Percentiles rank a stretch among this genome's conserved stretches.
phyloP scores from a whole-genome alignment of 1,139 yeast species.

The Debaryomycetaceae sp. region DNA sequence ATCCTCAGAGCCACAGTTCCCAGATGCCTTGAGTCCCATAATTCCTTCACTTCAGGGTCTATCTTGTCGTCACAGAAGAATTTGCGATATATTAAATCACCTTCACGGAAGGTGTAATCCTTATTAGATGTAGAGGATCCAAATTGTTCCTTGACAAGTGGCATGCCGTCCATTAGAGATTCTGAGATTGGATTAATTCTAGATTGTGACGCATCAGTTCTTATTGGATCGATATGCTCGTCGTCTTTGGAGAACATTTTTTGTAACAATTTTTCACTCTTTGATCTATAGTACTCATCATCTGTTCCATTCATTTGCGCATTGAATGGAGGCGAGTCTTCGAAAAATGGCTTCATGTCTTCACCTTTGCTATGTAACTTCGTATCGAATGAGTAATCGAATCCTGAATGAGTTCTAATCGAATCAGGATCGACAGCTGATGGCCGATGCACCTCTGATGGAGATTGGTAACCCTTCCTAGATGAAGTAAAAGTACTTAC shows the following conservation, averaged over 20 bases:
- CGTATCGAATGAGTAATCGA: neutral
- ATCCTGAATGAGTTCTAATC: neutral
- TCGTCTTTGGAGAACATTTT: neutral
- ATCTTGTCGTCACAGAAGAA: conserved; percentile 37
- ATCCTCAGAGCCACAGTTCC: conserved; percentile 3
- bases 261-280: conserved; percentile 10
- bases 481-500: conserved; percentile 24
- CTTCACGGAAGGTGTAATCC: conserved; percentile 50
- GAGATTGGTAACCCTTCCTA: conserved; percentile 8
- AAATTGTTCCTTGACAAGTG: neutral
- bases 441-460: neutral
- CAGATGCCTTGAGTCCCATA: conserved; percentile 46
- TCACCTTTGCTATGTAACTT: neutral
- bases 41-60: conserved; percentile 49
- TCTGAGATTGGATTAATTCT: neutral
- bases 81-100: conserved; percentile 42
- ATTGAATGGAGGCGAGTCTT: neutral
- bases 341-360: neutral
- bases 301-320: conserved; percentile 4
- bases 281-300: conserved; percentile 13
- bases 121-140: conserved; percentile 9
- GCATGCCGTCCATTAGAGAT: neutral
- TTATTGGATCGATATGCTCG: neutral
- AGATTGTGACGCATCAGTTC: neutral
- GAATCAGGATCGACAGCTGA: neutral